Percentiles rank a stretch among this genome's conserved stretches.
These are phyloP conservation scores for Tricholoma hemisulphureum DNA, from an alignment of 768 basidiomycete genomes.

Conservation along the genomic window DNA sequence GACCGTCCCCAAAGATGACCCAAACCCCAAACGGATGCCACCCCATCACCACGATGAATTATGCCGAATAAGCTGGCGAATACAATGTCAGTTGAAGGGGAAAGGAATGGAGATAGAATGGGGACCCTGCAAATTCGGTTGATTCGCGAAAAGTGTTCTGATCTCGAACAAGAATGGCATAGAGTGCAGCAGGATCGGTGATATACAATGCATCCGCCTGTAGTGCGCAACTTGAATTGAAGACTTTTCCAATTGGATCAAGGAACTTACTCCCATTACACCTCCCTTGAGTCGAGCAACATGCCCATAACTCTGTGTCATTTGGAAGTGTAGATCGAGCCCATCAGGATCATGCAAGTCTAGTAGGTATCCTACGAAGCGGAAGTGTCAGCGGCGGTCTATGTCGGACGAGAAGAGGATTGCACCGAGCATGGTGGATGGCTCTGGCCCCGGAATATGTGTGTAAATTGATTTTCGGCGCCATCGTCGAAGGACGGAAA, in stretches of 20 bases:
- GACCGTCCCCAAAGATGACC: neutral
- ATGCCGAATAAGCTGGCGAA: slow-evolving; percentile 23
- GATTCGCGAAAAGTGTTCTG: slow-evolving; percentile 23
- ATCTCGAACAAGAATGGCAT: slow-evolving; percentile 22
- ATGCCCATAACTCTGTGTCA: slow-evolving; percentile 21
- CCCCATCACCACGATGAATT: slow-evolving; percentile 22
- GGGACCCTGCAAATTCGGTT: slow-evolving; percentile 24
- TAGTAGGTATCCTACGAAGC: slow-evolving; percentile 17
- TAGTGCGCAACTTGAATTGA: neutral
- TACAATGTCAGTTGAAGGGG: neutral
- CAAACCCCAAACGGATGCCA: slow-evolving; percentile 25
- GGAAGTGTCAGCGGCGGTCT: neutral
- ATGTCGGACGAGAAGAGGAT: neutral
- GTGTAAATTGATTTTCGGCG: slow-evolving; percentile 9
- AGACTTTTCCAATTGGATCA: neutral
- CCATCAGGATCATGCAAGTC: slow-evolving; percentile 22
- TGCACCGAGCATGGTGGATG: slow-evolving; percentile 15
- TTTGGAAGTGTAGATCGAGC: slow-evolving; percentile 21
- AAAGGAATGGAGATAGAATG: neutral
- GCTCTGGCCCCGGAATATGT: slow-evolving; percentile 11
- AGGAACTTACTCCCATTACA: slow-evolving; percentile 13
- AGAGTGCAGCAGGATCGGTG: slow-evolving; percentile 24
- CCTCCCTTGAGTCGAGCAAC: slow-evolving; percentile 22
- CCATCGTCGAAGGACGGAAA: neutral
- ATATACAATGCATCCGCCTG: slow-evolving; percentile 25